Percentiles rank a stretch among this genome's conserved stretches.
phyloP scores from a whole-genome alignment of 441 rosid species.

The Bocquillonia castaneifolia region DNA sequence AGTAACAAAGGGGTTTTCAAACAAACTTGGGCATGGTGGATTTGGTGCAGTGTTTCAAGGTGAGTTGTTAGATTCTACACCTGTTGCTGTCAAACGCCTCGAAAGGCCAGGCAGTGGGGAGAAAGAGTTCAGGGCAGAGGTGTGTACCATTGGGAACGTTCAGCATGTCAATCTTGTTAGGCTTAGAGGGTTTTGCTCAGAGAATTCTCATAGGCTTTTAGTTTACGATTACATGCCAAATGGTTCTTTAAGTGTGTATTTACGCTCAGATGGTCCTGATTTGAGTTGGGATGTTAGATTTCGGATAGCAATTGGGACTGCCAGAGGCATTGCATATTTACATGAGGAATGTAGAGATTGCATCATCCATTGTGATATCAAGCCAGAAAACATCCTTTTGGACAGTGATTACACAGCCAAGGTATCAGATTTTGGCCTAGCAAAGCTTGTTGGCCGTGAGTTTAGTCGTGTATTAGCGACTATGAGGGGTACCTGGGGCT shows the following conservation, averaged over 20 bases:
- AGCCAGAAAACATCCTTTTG: constrained; percentile 81
- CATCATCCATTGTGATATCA: constrained; percentile 88
- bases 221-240: constrained; percentile 92
- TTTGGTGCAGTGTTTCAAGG: constrained; percentile 81
- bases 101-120: constrained; percentile 77
- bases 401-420: constrained; percentile 58
- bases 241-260: constrained; percentile 60
- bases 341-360: constrained; percentile 90
- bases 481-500: constrained; percentile 92
- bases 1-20: constrained; percentile 57
- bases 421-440: constrained; percentile 80
- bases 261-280: constrained; percentile 43
- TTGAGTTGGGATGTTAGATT: constrained; percentile 68
- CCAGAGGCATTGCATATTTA: constrained; percentile 70
- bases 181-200: constrained; percentile 81
- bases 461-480: constrained; percentile 76
- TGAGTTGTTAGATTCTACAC: constrained; percentile 51
- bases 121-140: constrained; percentile 83
- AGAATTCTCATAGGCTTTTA: constrained; percentile 61
- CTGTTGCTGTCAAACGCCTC: constrained; percentile 74
- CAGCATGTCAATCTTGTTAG: constrained; percentile 86
- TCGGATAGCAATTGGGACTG: constrained; percentile 64
- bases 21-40: constrained; percentile 82
- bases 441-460: constrained; percentile 80
- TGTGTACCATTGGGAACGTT: constrained; percentile 76